These are phyloP conservation scores for Neoascochyta sp. DNA, from an alignment of 2,329 filamentous ascomycete species.

Conservation along the genomic window DNA sequence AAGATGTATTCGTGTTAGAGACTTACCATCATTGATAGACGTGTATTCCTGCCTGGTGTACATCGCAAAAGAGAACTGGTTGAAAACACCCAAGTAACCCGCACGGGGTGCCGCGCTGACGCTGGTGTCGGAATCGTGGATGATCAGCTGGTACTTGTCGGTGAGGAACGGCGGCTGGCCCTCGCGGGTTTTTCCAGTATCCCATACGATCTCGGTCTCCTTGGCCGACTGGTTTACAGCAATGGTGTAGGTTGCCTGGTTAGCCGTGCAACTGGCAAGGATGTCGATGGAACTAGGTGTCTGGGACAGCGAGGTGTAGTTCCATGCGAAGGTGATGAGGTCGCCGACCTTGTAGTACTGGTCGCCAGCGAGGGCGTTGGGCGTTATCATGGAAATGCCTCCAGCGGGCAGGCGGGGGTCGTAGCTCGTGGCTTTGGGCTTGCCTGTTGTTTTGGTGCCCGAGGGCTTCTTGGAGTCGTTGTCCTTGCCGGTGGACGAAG, in stretches of 20 bases:
- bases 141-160: conserved; percentile 61
- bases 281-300: conserved; percentile 60
- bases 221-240: conserved; percentile 55
- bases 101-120: conserved; percentile 51
- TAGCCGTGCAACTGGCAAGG: conserved; percentile 57
- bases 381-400: conserved; percentile 60
- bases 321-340: conserved; percentile 62
- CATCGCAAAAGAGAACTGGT: conserved; percentile 59
- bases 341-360: conserved; percentile 64
- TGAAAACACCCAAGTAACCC: conserved; percentile 54
- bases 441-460: conserved; percentile 13
- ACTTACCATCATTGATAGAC: conserved; percentile 47
- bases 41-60: conserved; percentile 55
- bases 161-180: conserved; percentile 48
- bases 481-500: conserved; percentile 13
- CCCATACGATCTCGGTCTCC: conserved; percentile 56
- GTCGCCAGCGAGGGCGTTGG: conserved; percentile 46
- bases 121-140: conserved; percentile 57
- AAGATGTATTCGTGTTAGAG: no score
- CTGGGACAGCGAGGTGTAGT: conserved; percentile 61
- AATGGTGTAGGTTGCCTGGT: conserved; percentile 60
- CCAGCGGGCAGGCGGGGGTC: conserved; percentile 55
- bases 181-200: conserved; percentile 45
- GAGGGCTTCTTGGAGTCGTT: conserved; percentile 17
- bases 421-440: conserved; percentile 38